Conservation (phyloP, 2,329 filamentous ascomycete species). For the Colletotrichum euphorbiae region DNA sequence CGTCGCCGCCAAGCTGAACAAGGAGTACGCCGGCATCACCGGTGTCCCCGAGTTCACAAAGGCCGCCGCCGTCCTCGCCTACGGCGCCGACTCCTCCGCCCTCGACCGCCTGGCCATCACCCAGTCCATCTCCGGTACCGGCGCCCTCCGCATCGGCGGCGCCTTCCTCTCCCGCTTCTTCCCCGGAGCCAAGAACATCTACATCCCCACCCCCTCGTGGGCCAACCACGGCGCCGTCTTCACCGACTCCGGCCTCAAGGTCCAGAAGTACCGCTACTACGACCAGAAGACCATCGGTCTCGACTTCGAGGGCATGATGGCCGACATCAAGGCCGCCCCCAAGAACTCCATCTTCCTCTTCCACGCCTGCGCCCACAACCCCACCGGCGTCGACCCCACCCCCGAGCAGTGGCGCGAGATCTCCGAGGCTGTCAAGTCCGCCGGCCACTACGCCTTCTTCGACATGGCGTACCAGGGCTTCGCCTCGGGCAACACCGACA, state of each 20-base stretch:
- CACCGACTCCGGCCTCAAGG: conserved; percentile 88
- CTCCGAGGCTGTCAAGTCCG: conserved; percentile 84
- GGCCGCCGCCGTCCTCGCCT: conserved; percentile 90
- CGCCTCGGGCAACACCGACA: conserved; percentile 89
- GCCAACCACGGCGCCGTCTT: conserved; percentile 98
- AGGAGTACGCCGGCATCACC: conserved; percentile 98
- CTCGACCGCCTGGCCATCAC: conserved; percentile 89
- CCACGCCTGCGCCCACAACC: conserved; percentile 98
- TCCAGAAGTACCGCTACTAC: conserved; percentile 98
- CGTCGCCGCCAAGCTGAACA: conserved; percentile 82
- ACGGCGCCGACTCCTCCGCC: conserved; percentile 82
- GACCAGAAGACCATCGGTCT: conserved; percentile 98
- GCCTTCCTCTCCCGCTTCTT: conserved; percentile 94
- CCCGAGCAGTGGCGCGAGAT: conserved; percentile 93
- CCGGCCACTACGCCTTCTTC: conserved; percentile 94
- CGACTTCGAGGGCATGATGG: conserved; percentile 94
- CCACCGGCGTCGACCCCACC: conserved; percentile 94
- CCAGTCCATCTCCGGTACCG: conserved; percentile 98
- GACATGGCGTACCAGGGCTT: conserved; percentile 99
- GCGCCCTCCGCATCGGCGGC: conserved; percentile 92
- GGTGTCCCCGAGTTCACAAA: conserved; percentile 95
- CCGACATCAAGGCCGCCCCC: conserved; percentile 89
- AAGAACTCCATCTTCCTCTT: conserved; percentile 90
- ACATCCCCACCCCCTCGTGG: conserved; percentile 96
- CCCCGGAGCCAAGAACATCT: conserved; percentile 92